phyloP scores from a whole-genome alignment of 2,329 filamentous ascomycete genomes.

The Metarhizium robertsii region DNA sequence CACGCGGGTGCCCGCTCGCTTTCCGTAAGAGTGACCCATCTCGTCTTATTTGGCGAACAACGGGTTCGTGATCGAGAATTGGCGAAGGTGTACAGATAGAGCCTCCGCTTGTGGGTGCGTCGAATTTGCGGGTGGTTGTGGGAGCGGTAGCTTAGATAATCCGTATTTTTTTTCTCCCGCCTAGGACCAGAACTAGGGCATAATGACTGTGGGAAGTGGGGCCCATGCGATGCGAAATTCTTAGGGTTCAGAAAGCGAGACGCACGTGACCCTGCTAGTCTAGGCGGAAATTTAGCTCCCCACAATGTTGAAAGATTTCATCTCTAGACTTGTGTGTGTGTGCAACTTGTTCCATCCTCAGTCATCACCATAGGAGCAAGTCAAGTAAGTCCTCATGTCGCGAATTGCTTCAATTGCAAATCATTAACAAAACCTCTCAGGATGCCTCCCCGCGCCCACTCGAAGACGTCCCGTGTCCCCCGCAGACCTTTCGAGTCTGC shows the following conservation, averaged over 20 bases:
- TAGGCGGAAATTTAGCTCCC: conserved; percentile 20
- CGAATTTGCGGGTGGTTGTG: conserved; percentile 31
- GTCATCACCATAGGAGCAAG: conserved; percentile 28
- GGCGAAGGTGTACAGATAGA: conserved; percentile 24
- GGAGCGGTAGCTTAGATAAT: conserved; percentile 27
- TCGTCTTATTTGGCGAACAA: conserved; percentile 41
- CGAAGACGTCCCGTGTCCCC: conserved; percentile 99
- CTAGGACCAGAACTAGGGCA: conserved; percentile 21
- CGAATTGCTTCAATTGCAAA: conserved; percentile 6
- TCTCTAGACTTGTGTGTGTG: conserved; percentile 15
- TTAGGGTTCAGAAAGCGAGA: conserved; percentile 22
- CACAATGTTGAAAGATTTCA: conserved; percentile 23
- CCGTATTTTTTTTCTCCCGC: conserved; percentile 19
- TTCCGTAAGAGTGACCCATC: conserved; percentile 84
- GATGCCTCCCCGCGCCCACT: conserved; percentile 59
- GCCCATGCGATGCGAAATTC: conserved; percentile 1
- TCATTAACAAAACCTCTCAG: conserved; percentile 20
- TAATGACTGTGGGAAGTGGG: conserved; percentile 12
- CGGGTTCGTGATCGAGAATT: conserved; percentile 33
- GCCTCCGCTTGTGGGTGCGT: conserved; percentile 20
- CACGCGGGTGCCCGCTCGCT: conserved; percentile 78
- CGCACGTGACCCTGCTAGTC: conserved; percentile 18
- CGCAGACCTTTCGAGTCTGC: conserved; percentile 98
- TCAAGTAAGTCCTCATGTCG: conserved; percentile 25
- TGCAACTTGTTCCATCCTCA: conserved; percentile 22